These are phyloP conservation scores for Dacryopinax primogenitus DNA, from an alignment of 768 basidiomycete genomes.

Conservation along the genomic window DNA sequence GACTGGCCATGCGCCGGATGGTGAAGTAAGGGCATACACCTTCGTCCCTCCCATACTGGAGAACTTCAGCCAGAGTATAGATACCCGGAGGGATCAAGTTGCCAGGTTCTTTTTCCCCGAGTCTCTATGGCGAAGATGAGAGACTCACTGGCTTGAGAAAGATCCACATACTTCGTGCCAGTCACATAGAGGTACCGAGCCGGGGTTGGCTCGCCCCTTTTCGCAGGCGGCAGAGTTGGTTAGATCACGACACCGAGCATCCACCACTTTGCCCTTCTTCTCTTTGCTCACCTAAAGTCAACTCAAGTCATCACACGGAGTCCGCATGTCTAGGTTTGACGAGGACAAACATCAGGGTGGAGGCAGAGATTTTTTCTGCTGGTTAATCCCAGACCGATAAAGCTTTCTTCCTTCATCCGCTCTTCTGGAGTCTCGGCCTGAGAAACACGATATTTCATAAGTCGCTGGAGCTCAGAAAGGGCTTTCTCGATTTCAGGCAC, in stretches of 20 bases:
- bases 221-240: conserved; percentile 75
- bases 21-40: conserved; percentile 90
- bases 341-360: conserved; percentile 62
- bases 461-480: conserved; percentile 79
- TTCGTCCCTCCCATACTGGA: conserved; percentile 75
- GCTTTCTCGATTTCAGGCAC: conserved; percentile 99
- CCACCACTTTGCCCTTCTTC: conserved; percentile 96
- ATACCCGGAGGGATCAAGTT: conserved; percentile 72
- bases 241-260: conserved; percentile 90
- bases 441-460: conserved; percentile 76
- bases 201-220: conserved; percentile 73
- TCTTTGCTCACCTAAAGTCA: conserved; percentile 74
- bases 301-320: not conserved
- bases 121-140: conserved; percentile 40
- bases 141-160: conserved; percentile 4
- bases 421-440: conserved; percentile 62
- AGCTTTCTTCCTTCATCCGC: conserved; percentile 62
- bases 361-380: conserved; percentile 95
- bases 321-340: not conserved
- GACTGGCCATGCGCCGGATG: conserved; percentile 83
- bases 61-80: conserved; percentile 86
- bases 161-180: conserved; percentile 73
- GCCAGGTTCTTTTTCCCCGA: conserved; percentile 70
- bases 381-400: conserved; percentile 82
- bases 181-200: conserved; percentile 79